These are phyloP conservation scores for Serendipita sp. DNA, from an alignment of 768 basidiomycete species.

Conservation along the genomic window DNA sequence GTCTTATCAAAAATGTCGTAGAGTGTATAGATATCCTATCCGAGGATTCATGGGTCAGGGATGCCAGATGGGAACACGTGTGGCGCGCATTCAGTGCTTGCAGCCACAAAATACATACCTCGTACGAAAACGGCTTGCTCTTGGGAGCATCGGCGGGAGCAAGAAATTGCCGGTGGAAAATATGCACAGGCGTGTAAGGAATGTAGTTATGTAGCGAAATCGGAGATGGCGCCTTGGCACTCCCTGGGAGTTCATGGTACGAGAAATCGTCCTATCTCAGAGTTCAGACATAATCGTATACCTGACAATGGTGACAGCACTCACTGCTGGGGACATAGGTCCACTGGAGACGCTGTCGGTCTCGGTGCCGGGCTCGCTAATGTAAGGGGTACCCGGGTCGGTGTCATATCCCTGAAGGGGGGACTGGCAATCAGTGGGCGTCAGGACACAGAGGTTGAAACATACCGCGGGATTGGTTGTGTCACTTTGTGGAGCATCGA, in stretches of 20 bases:
- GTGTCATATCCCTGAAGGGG: slow-evolving; percentile 2
- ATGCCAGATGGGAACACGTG: neutral
- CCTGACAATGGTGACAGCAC: neutral
- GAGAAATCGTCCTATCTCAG: neutral
- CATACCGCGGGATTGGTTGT: neutral
- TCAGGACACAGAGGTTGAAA: neutral
- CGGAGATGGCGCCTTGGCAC: neutral
- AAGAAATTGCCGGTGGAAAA: slow-evolving; percentile 4
- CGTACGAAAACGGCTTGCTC: slow-evolving; percentile 6
- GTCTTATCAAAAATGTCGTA: neutral
- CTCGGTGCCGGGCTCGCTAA: slow-evolving; percentile 3
- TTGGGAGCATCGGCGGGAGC: slow-evolving; percentile 1
- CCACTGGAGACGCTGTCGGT: slow-evolving; percentile 6
- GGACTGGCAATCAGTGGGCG: neutral
- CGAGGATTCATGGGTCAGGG: neutral
- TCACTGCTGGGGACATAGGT: neutral
- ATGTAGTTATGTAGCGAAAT: neutral
- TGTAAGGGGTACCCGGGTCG: neutral
- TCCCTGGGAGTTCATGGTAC: neutral
- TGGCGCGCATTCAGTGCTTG: too few species aligned
- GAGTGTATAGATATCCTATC: neutral
- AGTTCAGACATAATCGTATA: neutral
- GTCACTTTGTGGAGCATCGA: neutral
- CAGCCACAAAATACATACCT: neutral
- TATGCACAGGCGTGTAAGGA: neutral